Conservation (phyloP, 2,329 filamentous ascomycete genomes). For the Ilyonectria mors-panacis region DNA sequence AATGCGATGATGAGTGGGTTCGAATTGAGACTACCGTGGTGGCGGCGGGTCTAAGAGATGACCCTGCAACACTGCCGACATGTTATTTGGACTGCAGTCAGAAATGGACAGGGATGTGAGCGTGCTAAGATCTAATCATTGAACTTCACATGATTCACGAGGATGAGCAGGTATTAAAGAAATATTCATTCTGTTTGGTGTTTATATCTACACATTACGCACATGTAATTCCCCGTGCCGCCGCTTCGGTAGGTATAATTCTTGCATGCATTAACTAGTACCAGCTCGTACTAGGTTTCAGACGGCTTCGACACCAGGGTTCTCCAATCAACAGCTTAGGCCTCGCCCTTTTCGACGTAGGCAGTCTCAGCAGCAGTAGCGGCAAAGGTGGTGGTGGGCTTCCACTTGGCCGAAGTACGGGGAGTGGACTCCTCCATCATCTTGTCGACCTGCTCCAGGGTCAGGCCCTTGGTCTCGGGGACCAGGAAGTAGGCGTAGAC, state of each 20-base stretch:
- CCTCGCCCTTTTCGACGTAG: slow-evolving; percentile 46
- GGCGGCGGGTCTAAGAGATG: too few relatives aligned
- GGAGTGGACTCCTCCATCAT: slow-evolving; percentile 92
- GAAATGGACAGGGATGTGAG: too few relatives aligned
- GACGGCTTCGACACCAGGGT: background rate
- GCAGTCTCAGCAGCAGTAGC: slow-evolving; percentile 57
- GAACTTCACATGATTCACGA: background rate
- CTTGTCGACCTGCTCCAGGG: slow-evolving; percentile 82
- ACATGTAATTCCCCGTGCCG: slow-evolving; percentile 14
- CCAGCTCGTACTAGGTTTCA: background rate
- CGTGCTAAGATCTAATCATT: too few relatives aligned
- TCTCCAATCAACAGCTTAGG: slow-evolving; percentile 8
- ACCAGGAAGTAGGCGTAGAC: slow-evolving; percentile 73
- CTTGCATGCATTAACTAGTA: slow-evolving; percentile 23
- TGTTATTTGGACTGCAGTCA: too few relatives aligned
- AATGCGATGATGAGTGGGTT: background rate
- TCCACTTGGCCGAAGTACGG: slow-evolving; percentile 83
- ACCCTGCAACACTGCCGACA: too few relatives aligned
- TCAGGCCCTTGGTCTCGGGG: slow-evolving; percentile 82
- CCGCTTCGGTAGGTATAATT: slow-evolving; percentile 25
- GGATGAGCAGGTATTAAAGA: background rate
- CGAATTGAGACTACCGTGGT: too few relatives aligned
- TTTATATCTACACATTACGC: slow-evolving; percentile 31
- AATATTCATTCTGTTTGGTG: slow-evolving; percentile 29
- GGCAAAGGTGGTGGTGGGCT: slow-evolving; percentile 76